A percentile compares a stretch with the other conserved stretches of the same genome.
Evolutionary conservation across 768 basidiomycete species (phyloP).

Genomic region (Kockovaella imperatae): DNA sequence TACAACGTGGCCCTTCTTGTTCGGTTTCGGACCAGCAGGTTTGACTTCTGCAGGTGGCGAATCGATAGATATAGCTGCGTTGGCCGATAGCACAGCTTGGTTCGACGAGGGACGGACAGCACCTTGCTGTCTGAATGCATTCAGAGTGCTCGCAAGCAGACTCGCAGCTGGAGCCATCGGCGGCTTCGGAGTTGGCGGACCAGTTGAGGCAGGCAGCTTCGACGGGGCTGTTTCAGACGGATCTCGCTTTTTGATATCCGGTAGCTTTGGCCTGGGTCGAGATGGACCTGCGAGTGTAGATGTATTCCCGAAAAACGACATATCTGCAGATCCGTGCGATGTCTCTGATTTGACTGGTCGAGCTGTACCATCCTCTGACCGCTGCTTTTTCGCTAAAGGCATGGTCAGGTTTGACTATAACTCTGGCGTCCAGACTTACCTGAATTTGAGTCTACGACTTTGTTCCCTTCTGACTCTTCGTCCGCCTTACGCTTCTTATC

Average conservation of each 20-base stretch:
- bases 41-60: slow-evolving; percentile 2
- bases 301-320: slow-evolving; percentile 14
- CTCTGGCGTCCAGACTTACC: neutral
- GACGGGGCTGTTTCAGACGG: neutral
- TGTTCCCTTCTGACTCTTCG: neutral
- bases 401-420: neutral
- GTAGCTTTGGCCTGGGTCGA: slow-evolving; percentile 4
- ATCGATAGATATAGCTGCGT: neutral
- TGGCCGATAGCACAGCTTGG: neutral
- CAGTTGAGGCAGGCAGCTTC: neutral
- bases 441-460: neutral
- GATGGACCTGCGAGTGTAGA: neutral
- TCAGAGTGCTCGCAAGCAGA: neutral
- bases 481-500: neutral
- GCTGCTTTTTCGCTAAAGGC: neutral
- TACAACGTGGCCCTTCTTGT: slow-evolving; percentile 26
- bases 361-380: neutral
- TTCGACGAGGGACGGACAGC: neutral
- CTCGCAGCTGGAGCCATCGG: neutral
- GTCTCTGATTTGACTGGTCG: slow-evolving; percentile 4
- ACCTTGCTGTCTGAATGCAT: neutral
- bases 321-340: slow-evolving; percentile 7
- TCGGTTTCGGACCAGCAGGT: slow-evolving; percentile 9
- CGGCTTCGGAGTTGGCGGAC: neutral
- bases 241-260: slow-evolving; percentile 14